Percentiles rank a stretch among this genome's conserved stretches.
phyloP scores from a whole-genome alignment of 805 yeast species.

The Lipomyces oligophaga region DNA sequence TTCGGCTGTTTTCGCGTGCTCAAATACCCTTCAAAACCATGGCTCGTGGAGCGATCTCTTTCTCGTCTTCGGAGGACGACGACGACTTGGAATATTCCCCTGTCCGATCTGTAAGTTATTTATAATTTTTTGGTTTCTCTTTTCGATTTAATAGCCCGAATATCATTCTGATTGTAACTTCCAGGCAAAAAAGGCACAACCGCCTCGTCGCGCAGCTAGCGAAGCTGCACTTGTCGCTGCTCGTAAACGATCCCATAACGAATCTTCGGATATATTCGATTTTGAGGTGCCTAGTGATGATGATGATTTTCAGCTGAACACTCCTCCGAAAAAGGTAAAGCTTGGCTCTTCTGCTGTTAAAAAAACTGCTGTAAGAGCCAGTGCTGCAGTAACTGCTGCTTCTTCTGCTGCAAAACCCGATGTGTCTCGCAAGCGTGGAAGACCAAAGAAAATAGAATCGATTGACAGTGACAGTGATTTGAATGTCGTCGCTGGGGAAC shows the following conservation, averaged over 20 bases:
- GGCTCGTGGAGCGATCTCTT: conserved; percentile 13
- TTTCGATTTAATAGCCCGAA: too few relatives aligned
- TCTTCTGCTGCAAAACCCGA: conserved; percentile 1
- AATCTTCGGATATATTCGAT: conserved; percentile 20
- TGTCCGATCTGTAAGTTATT: conserved; percentile 4
- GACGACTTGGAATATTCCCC: conserved; percentile 16
- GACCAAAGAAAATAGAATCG: too few relatives aligned
- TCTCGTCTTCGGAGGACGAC: conserved; percentile 23
- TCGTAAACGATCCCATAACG: conserved; percentile 19
- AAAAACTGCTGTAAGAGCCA: conserved; percentile 7
- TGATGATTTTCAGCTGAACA: conserved; percentile 15
- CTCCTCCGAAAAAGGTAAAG: conserved; percentile 19
- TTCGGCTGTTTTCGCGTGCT: too few relatives aligned
- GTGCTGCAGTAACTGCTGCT: neutral
- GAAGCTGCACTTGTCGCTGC: conserved; percentile 23
- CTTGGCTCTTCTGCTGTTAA: conserved; percentile 11
- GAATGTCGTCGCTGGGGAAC: too few relatives aligned
- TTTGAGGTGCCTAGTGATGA: conserved; percentile 12
- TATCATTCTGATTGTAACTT: neutral
- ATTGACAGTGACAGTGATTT: too few relatives aligned
- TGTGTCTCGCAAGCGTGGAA: too few relatives aligned
- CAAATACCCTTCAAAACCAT: conserved; percentile 1
- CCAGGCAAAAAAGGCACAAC: conserved; percentile 10
- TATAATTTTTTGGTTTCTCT: neutral
- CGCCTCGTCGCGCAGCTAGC: conserved; percentile 20